Base-by-base conservation (phyloP, 2,329 filamentous ascomycete genomes). In the Exophiala xenobiotica region DNA sequence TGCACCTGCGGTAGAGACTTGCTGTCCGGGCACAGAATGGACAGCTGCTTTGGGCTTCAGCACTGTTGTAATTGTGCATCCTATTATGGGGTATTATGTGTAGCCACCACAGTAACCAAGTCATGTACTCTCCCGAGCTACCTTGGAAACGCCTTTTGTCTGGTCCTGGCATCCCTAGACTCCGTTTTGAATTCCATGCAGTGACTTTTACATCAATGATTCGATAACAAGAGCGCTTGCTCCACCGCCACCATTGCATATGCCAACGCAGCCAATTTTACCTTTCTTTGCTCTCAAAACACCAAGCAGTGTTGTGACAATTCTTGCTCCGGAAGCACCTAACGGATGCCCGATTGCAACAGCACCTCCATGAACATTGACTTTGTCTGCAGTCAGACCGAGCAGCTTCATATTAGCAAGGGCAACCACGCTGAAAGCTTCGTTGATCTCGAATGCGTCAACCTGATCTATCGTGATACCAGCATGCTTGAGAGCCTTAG, bases 371-470 rank as follows among this genome's bases (percentile, higher is more conserved):
- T 90, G 92, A 50, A 97, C 78, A 75, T 99, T 99, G 68, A 99
- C 91, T 75, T 90, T 95, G 54, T 91, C 88, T 60, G 88, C 80
- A 59, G 78, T 78, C 51, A 99, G 75, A 56, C 78, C 80, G 33
- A 99, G 83, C 49, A 97, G 72, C 82, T 99, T 96, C 76, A 96
- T 84, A 78, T 99, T 99, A 61, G 93, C 91, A 46, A 99, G 81
- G 31, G 93, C 90, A 58, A 99, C 93, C 43, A 96, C 93, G 58
- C 88, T 93, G 79, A 99, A 99, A 35, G 93, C 93, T 79, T 99
- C 93, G 78, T 99, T 99, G 79, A 99, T 96, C 79, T 99, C 93
- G 72, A 93, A 99, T 63, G 84, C 93, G 66, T 97, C 92, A 52
- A 99, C 80, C 53, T 88, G 79, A 58, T 86, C 82, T 62, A 85